These are phyloP conservation scores for Jatropha multifida DNA, from an alignment of 441 rosid species.

Conservation along the genomic window DNA sequence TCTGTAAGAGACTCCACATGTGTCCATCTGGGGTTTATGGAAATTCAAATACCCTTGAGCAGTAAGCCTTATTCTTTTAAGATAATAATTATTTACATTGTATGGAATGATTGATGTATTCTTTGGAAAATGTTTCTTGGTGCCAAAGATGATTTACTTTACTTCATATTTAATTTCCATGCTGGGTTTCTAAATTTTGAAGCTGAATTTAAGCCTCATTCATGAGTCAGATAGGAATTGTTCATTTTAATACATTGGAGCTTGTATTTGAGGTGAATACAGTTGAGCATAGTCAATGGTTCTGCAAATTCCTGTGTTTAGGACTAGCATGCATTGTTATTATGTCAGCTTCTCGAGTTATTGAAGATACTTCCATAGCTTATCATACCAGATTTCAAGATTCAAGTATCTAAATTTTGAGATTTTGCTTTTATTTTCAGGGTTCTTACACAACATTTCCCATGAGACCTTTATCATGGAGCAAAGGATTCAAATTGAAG, in stretches of 20 bases:
- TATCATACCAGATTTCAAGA: slow-evolving; percentile 7
- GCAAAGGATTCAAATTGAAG: slow-evolving; percentile 49
- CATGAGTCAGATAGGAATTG: neutral
- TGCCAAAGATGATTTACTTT: neutral
- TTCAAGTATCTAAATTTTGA: slow-evolving; percentile 6
- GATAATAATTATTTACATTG: neutral
- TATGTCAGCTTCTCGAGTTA: neutral
- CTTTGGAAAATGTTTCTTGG: neutral
- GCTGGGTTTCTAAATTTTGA: neutral
- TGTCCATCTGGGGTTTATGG: slow-evolving; percentile 5
- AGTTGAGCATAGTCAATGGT: neutral
- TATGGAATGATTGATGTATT: neutral
- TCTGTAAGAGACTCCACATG: neutral
- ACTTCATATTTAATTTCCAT: neutral
- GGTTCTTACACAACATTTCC: slow-evolving; percentile 63
- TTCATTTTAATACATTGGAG: neutral
- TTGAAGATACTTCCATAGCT: neutral
- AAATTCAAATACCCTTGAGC: neutral
- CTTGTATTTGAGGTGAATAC: neutral
- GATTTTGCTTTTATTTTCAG: slow-evolving; percentile 36
- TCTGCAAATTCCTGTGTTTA: neutral
- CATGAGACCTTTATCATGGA: slow-evolving; percentile 53
- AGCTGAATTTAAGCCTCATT: neutral
- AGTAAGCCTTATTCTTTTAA: neutral
- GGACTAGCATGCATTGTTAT: neutral